These are phyloP conservation scores for Exserohilum turcica DNA, from an alignment of 2,329 filamentous ascomycete genomes.

Conservation along the genomic window DNA sequence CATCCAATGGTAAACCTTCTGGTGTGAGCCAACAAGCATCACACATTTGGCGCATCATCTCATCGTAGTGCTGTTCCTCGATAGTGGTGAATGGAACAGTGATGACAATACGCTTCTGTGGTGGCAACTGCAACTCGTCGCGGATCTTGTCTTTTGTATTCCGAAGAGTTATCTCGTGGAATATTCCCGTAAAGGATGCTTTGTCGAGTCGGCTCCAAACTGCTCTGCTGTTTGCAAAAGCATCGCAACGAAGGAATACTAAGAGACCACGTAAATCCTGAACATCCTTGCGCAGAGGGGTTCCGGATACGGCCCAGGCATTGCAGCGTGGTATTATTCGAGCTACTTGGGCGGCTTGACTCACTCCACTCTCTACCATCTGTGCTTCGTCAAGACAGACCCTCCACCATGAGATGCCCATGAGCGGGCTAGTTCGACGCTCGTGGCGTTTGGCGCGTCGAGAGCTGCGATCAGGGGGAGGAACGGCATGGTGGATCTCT, in stretches of 20 bases:
- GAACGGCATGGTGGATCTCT: slow-evolving; percentile 77
- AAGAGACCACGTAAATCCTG: slow-evolving; percentile 80
- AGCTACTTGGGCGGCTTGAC: slow-evolving; percentile 79
- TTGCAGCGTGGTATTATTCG: slow-evolving; percentile 80
- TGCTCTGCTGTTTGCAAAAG: slow-evolving; percentile 68
- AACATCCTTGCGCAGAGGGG: slow-evolving; percentile 80
- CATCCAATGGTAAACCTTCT: slow-evolving; percentile 65
- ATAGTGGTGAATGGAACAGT: slow-evolving; percentile 88
- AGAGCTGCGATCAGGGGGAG: slow-evolving; percentile 73
- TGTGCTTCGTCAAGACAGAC: slow-evolving; percentile 78
- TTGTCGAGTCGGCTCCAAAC: slow-evolving; percentile 75
- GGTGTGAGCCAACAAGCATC: slow-evolving; percentile 68
- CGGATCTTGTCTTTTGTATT: slow-evolving; percentile 85
- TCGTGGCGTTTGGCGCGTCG: slow-evolving; percentile 68
- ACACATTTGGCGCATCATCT: slow-evolving; percentile 76
- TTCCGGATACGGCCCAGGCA: slow-evolving; percentile 91
- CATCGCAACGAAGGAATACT: slow-evolving; percentile 78
- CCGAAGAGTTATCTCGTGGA: slow-evolving; percentile 73
- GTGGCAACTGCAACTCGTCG: slow-evolving; percentile 76
- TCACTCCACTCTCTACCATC: slow-evolving; percentile 90
- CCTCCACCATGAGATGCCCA: slow-evolving; percentile 86
- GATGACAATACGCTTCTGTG: slow-evolving; percentile 84
- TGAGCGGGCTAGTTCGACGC: slow-evolving; percentile 73
- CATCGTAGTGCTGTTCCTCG: slow-evolving; percentile 86
- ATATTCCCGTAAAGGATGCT: slow-evolving; percentile 69